Conservation (phyloP, 352 stramenopile genomes). For the Globisporangium solare region DNA sequence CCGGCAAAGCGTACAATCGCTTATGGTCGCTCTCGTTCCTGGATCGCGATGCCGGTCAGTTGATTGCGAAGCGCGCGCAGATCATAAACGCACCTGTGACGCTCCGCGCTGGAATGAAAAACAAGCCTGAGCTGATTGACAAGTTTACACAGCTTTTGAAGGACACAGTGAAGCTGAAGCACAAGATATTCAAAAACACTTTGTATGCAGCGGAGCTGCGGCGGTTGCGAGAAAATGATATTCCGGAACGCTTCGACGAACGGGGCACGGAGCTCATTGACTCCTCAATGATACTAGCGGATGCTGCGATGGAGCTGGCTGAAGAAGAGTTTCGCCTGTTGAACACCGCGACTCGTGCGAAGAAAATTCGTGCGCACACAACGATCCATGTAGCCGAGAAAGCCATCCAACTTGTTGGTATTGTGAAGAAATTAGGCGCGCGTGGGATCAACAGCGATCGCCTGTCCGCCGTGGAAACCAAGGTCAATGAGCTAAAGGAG, state of each 20-base stretch:
- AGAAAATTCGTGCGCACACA: constrained; percentile 73
- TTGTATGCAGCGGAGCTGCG: constrained; percentile 53
- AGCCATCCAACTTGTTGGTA: constrained; percentile 65
- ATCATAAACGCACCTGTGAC: constrained; percentile 69
- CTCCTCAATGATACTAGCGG: constrained; percentile 44
- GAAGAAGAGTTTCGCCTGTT: constrained; percentile 75
- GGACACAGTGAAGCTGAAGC: constrained; percentile 81
- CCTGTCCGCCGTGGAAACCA: constrained; percentile 36
- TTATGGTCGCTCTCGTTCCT: constrained; percentile 81
- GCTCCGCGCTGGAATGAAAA: constrained; percentile 56
- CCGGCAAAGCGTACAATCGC: constrained; percentile 67
- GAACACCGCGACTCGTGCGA: constrained; percentile 59
- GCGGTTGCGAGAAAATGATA: constrained; percentile 41
- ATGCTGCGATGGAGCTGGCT: constrained; percentile 66
- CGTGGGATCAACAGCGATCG: constrained; percentile 48
- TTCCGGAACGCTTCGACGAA: constrained; percentile 79
- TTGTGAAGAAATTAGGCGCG: constrained; percentile 82
- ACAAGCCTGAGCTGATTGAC: constrained; percentile 80
- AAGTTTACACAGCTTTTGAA: constrained; percentile 86
- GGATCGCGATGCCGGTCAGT: constrained; percentile 62
- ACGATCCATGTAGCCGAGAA: constrained; percentile 75
- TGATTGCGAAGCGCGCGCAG: constrained; percentile 71
- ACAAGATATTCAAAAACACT: constrained; percentile 85
- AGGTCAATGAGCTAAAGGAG: constrained; percentile 45
- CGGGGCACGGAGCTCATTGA: constrained; percentile 60